phyloP scores from a whole-genome alignment of 768 basidiomycete species.

The Baorangia bicolor region DNA sequence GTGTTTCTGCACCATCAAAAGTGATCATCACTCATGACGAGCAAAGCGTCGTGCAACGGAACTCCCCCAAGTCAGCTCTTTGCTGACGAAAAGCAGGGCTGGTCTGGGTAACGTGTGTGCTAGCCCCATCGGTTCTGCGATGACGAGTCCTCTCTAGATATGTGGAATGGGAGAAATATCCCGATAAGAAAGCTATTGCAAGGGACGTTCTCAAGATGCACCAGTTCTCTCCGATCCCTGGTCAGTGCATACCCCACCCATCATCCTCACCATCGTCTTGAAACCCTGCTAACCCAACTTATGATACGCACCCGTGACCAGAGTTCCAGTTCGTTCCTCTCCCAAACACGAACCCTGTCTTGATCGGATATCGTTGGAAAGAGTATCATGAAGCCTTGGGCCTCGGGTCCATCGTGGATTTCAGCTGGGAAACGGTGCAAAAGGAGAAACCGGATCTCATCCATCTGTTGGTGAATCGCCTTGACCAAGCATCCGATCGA shows the following conservation, averaged over 20 bases:
- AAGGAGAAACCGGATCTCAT: slow-evolving; percentile 52
- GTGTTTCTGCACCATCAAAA: background rate
- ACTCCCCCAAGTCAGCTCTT: background rate
- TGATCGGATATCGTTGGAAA: slow-evolving; percentile 52
- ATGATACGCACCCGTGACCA: slow-evolving; percentile 3
- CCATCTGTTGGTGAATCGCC: slow-evolving; percentile 37
- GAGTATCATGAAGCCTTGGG: slow-evolving; percentile 53
- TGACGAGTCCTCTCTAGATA: slow-evolving; percentile 3
- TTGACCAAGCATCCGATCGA: background rate
- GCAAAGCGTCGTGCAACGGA: background rate
- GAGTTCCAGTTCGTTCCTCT: slow-evolving; percentile 51
- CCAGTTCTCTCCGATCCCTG: slow-evolving; percentile 12
- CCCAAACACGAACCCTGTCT: slow-evolving; percentile 49
- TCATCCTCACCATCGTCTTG: background rate
- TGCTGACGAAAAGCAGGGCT: slow-evolving; percentile 15
- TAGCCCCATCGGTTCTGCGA: no score
- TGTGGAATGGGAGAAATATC: slow-evolving; percentile 17
- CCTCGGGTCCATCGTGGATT: slow-evolving; percentile 43
- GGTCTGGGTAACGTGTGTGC: slow-evolving; percentile 11
- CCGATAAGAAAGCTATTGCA: slow-evolving; percentile 12
- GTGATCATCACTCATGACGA: background rate
- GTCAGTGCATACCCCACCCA: background rate
- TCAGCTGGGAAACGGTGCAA: slow-evolving; percentile 52
- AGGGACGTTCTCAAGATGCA: slow-evolving; percentile 9
- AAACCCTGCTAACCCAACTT: background rate